phyloP scores from a whole-genome alignment of 1,139 yeast genomes.

The Hyphopichia buzzinii region DNA sequence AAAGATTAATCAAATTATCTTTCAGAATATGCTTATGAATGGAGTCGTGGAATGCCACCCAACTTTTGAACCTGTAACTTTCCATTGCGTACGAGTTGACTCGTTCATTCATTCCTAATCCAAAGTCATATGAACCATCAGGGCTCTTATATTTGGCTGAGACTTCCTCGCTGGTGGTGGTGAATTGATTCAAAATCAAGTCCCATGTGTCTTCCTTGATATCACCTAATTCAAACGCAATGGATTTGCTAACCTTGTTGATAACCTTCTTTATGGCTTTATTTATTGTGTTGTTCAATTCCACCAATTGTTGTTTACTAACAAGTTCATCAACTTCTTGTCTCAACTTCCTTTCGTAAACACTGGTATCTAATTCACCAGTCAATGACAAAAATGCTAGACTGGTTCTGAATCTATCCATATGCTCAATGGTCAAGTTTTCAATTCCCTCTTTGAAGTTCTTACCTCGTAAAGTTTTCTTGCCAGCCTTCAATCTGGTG shows the following conservation, averaged over 20 bases:
- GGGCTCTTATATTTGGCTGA: slow-evolving; percentile 17
- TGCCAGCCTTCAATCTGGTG: slow-evolving; percentile 12
- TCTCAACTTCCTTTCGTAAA: slow-evolving; percentile 15
- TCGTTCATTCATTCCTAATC: slow-evolving; percentile 51
- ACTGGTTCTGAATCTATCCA: slow-evolving; percentile 9
- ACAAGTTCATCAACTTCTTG: slow-evolving; percentile 23
- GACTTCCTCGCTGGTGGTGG: slow-evolving; percentile 28
- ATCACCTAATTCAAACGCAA: slow-evolving; percentile 36
- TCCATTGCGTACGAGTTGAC: slow-evolving; percentile 41
- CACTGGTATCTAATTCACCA: slow-evolving; percentile 18
- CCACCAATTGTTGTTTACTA: slow-evolving; percentile 43
- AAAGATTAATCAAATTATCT: slow-evolving; percentile 53
- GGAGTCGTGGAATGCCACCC: slow-evolving; percentile 61
- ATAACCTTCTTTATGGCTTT: slow-evolving; percentile 41
- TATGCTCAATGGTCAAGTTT: slow-evolving; percentile 4
- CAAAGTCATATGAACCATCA: slow-evolving; percentile 51
- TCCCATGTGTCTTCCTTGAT: slow-evolving; percentile 66
- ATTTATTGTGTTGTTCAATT: slow-evolving; percentile 37
- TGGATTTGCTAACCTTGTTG: slow-evolving; percentile 35
- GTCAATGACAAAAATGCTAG: slow-evolving; percentile 21
- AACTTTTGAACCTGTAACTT: slow-evolving; percentile 53
- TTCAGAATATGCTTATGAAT: slow-evolving; percentile 60
- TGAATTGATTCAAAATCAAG: slow-evolving; percentile 48
- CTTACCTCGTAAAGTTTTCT: slow-evolving; percentile 17
- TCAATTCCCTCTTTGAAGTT: slow-evolving; percentile 18